A percentile compares a stretch with the other conserved stretches of the same genome.
phyloP scores from a whole-genome alignment of 2,329 filamentous ascomycete genomes.

The Colletotrichum euphorbiae region DNA sequence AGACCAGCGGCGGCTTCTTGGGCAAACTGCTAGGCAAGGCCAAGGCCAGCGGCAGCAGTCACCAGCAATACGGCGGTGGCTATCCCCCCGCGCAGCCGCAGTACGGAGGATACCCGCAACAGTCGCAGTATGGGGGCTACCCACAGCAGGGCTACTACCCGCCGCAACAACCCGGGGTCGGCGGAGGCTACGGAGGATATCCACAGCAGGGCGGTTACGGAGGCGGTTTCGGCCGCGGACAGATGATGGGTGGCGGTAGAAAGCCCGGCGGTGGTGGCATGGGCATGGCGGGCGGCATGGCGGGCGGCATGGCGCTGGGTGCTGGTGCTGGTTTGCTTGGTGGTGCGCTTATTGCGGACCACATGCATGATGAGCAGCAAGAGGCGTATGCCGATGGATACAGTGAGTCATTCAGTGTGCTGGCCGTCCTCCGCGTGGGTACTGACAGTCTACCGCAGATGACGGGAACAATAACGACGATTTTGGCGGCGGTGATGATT shows the following conservation, averaged over 20 bases:
- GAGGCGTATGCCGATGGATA: constrained; percentile 64
- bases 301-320: constrained; percentile 81
- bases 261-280: constrained; percentile 51
- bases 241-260: constrained; percentile 43
- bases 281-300: constrained; percentile 78
- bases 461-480: constrained; percentile 36
- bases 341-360: constrained; percentile 77
- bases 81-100: constrained; percentile 40
- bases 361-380: constrained; percentile 71
- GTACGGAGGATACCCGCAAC: constrained; percentile 45
- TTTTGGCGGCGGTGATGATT: constrained; percentile 43
- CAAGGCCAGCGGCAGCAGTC: constrained; percentile 50
- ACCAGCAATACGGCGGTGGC: constrained; percentile 37
- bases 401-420: constrained; percentile 45
- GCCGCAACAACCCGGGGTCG: constrained; percentile 47
- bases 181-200: constrained; percentile 45
- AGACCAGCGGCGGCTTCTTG: constrained; percentile 58
- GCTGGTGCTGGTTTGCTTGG: constrained; percentile 85
- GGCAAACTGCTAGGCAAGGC: constrained; percentile 65
- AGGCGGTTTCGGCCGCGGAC: constrained; percentile 44
- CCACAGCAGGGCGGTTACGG: constrained; percentile 46
- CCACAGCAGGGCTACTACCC: constrained; percentile 50
- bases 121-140: constrained; percentile 31
- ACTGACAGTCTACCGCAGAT: constrained; percentile 39
- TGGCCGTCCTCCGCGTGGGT: neutral